Evolutionary conservation across 2,329 filamentous ascomycete genomes (phyloP), one percentile per base, ranked within the genome.

Genomic region (Pyrenophora seminiperda): DNA sequence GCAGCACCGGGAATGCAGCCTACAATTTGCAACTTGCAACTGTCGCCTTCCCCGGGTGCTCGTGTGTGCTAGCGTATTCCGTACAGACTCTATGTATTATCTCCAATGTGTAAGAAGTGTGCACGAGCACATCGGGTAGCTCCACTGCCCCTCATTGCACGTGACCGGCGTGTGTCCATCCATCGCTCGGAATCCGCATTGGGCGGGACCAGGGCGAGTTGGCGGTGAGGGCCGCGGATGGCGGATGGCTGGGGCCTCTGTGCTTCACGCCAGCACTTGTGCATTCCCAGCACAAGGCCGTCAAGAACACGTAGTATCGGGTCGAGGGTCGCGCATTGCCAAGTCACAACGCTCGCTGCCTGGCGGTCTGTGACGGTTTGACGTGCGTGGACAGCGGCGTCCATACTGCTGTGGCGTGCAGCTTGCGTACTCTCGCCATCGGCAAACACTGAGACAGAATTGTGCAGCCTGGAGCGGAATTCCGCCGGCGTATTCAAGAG

Each of bases 71-170:
- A 33, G 31, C 31, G 31, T 17, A 32, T 4, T 31, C 20, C 20
- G 20, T 27, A 11, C 24, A 27, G 24, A 27, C 7, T 27, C 24
- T 9, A 11, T n/a, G n/a, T n/a, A n/a, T n/a, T n/a, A n/a, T n/a
- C n/a, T n/a, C n/a, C n/a, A 10, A 27, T 27, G 24, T 27, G 24
- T 27, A 27, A 13, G 24, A 27, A 10, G 13, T 27, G 24, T 27
- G 24, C 13, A 27, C 2, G 24, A 27, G 24, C 24, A 27, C 9
- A 11, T 27, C 20, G 15, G 31, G n/a, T 34, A 24, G 32, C 14
- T 27, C 43, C 27, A 41, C 31, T 69, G 59, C 67, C 68, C 68
- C 68, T 69, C 68, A 63, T 50, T 61, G 44, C 68, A 71, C 68
- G 68, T 71, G 51, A 54, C 47, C 14, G 5, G 33, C 38, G 44